phyloP scores from a whole-genome alignment of 2,329 filamentous ascomycete species.

The Talaromyces rugulosus region DNA sequence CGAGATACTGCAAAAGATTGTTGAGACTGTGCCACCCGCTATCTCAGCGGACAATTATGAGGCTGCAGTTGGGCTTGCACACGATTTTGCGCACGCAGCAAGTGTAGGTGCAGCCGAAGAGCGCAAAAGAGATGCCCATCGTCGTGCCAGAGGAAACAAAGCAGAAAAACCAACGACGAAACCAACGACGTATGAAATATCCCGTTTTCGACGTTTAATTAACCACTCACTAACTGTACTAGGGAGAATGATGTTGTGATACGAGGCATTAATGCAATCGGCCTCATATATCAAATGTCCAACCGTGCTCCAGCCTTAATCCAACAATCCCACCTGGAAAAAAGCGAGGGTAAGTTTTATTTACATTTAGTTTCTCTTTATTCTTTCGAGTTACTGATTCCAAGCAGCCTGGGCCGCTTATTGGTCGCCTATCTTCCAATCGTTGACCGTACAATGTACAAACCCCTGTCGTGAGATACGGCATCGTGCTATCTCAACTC shows the following conservation, averaged over 20 bases:
- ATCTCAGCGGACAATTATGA: conserved; percentile 97
- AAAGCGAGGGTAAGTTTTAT: conserved; percentile 62
- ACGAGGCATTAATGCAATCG: conserved; percentile 75
- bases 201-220: not conserved
- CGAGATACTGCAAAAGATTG: conserved; percentile 75
- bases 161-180: conserved; percentile 53
- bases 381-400: conserved; percentile 9
- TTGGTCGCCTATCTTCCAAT: conserved; percentile 91
- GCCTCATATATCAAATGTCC: conserved; percentile 77
- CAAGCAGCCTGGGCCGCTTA: conserved; percentile 85
- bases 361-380: not conserved
- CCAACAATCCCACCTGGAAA: conserved; percentile 87
- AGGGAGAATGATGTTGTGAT: conserved; percentile 67
- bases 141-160: conserved; percentile 52
- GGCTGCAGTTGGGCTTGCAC: conserved; percentile 74
- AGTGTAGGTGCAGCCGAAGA: conserved; percentile 68
- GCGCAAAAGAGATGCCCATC: conserved; percentile 60
- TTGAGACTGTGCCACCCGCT: conserved; percentile 67
- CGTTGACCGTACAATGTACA: conserved; percentile 82
- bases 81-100: conserved; percentile 82
- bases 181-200: conserved; percentile 42
- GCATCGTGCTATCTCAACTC: conserved; percentile 76
- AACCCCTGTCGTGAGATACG: conserved; percentile 93
- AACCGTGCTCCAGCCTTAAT: conserved; percentile 79
- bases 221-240: conserved; percentile 8